phyloP scores from a whole-genome alignment of 768 basidiomycete species.

The Suillus alpinus region DNA sequence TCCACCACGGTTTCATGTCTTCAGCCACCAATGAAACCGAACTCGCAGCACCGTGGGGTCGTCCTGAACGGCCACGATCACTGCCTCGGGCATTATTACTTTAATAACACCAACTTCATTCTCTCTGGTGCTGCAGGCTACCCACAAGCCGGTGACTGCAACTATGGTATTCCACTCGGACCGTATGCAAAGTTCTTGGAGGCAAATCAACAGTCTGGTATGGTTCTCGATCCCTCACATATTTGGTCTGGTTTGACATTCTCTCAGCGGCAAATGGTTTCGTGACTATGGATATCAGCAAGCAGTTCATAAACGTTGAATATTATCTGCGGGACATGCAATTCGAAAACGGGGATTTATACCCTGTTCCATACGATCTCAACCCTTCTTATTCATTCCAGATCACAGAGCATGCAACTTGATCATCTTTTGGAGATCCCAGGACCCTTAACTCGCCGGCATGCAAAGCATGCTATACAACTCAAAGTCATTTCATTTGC shows the following conservation, averaged over 20 bases:
- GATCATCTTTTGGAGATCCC: background rate
- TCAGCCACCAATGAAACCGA: background rate
- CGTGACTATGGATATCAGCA: constrained; percentile 1
- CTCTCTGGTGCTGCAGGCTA: constrained; percentile 2
- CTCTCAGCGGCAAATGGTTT: background rate
- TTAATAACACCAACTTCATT: background rate
- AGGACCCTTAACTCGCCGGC: too few species aligned
- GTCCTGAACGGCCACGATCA: constrained; percentile 1
- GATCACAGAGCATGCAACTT: background rate
- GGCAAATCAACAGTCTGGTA: background rate
- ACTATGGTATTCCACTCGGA: background rate
- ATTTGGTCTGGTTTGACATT: background rate
- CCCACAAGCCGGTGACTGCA: background rate
- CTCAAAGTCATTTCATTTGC: too few species aligned
- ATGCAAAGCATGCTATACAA: background rate
- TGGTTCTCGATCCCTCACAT: background rate
- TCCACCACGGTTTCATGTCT: background rate
- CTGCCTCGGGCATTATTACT: background rate
- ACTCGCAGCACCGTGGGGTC: background rate
- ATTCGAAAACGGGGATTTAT: background rate
- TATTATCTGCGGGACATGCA: constrained; percentile 1
- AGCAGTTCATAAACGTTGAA: background rate
- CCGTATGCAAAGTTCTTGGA: background rate
- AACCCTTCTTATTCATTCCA: background rate
- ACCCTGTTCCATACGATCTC: background rate